Percentiles rank a stretch among this genome's conserved stretches.
These are phyloP conservation scores for Syzygium aqueum DNA, from an alignment of 345 rosid species.

Conservation along the genomic window DNA sequence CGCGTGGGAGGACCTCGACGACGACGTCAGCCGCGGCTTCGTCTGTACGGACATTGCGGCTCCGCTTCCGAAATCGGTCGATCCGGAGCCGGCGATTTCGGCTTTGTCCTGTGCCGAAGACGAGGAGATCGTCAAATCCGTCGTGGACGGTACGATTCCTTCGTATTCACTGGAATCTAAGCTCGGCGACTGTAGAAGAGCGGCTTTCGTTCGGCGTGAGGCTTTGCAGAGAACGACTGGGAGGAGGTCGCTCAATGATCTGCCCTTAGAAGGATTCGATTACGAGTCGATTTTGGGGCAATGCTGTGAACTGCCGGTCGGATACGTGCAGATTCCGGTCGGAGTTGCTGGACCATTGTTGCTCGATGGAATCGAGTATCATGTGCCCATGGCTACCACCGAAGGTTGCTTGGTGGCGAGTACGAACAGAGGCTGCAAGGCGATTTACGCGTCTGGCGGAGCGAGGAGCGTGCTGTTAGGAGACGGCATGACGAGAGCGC, in stretches of 20 bases:
- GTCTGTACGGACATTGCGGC: not conserved
- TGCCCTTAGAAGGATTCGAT: slow-evolving; percentile 75
- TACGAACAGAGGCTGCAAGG: slow-evolving; percentile 82
- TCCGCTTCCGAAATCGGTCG: not conserved
- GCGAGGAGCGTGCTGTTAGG: slow-evolving; percentile 38
- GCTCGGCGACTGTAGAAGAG: slow-evolving; percentile 68
- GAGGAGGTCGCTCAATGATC: slow-evolving; percentile 48
- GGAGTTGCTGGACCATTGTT: slow-evolving; percentile 79
- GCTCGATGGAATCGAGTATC: slow-evolving; percentile 63
- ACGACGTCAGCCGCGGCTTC: slow-evolving; percentile 21
- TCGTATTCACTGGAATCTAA: slow-evolving; percentile 61
- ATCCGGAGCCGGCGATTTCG: not conserved
- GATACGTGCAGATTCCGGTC: slow-evolving; percentile 82
- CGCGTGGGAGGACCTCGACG: slow-evolving; percentile 39
- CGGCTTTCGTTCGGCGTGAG: slow-evolving; percentile 57
- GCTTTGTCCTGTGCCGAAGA: slow-evolving; percentile 37
- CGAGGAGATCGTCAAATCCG: slow-evolving; percentile 54
- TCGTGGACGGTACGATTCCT: slow-evolving; percentile 41
- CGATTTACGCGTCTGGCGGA: slow-evolving; percentile 66
- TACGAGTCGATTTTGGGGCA: slow-evolving; percentile 66
- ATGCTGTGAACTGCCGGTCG: slow-evolving; percentile 95
- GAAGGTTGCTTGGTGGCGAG: slow-evolving; percentile 93
- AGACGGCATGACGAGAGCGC: slow-evolving; percentile 84
- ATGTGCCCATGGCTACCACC: slow-evolving; percentile 91
- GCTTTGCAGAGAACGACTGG: slow-evolving; percentile 70